Percentiles rank a stretch among this genome's conserved stretches.
phyloP scores from a whole-genome alignment of 176 grass and related monocot genomes.

The Pharus latifolius region DNA sequence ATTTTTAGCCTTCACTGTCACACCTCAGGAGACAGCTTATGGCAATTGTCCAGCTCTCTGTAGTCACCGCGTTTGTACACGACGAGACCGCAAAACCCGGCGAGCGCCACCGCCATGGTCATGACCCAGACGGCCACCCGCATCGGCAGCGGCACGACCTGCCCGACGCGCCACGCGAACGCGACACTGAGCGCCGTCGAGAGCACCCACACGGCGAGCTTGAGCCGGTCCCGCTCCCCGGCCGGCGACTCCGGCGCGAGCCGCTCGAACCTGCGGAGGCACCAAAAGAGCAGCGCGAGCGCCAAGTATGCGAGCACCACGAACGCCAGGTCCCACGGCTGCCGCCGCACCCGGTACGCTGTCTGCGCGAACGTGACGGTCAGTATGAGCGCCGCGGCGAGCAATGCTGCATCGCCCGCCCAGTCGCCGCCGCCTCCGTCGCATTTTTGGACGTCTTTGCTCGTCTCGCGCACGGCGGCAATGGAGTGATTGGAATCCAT shows the following conservation, averaged over 20 bases:
- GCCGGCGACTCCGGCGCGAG: not conserved
- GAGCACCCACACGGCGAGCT: not conserved
- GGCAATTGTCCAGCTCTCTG: not conserved
- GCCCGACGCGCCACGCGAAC: not conserved
- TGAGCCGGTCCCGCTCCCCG: not conserved
- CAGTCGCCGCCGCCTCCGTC: no score
- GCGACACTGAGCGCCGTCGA: not conserved
- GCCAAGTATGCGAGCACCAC: not conserved
- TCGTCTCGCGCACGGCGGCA: no score
- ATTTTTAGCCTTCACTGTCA: no score
- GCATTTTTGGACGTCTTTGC: no score
- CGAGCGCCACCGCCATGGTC: not conserved
- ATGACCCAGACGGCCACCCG: not conserved
- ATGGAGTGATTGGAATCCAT: no score
- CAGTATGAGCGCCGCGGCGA: conserved; percentile 10
- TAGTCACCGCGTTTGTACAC: no score
- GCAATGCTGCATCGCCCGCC: no score
- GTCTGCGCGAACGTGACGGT: not conserved
- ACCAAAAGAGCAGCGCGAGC: not conserved
- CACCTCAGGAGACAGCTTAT: no score
- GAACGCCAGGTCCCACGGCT: not conserved
- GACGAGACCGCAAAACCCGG: not conserved
- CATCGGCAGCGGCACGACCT: not conserved
- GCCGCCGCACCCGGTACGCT: not conserved
- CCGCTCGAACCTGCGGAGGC: not conserved